Percentiles rank a stretch among this genome's conserved stretches.
phyloP scores from a whole-genome alignment of 495 filamentous ascomycete species.

The Astrothelium macrocarpum region DNA sequence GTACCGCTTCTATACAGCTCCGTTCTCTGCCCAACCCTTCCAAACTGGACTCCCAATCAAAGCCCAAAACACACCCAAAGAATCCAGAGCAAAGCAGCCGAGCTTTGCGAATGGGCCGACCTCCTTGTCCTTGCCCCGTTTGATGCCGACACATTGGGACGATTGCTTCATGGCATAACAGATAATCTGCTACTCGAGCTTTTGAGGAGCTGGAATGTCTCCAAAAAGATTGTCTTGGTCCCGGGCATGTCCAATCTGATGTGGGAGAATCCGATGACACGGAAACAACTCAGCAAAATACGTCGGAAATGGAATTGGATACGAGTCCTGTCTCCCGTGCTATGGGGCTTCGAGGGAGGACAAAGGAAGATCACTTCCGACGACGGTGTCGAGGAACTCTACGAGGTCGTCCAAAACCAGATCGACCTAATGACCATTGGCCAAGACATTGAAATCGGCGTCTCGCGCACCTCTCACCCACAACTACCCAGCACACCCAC shows the following conservation, averaged over 20 bases:
- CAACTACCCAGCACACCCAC: conserved; percentile 20
- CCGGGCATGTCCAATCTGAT: conserved; percentile 72
- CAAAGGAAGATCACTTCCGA: conserved; percentile 39
- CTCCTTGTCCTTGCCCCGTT: conserved; percentile 75
- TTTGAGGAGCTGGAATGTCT: conserved; percentile 70
- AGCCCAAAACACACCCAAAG: not conserved
- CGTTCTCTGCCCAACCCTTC: not conserved
- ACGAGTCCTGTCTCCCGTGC: conserved; percentile 55
- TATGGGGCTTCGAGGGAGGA: conserved; percentile 59
- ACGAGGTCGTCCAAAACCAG: conserved; percentile 50
- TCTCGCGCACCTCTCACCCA: conserved; percentile 31
- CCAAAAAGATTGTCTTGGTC: conserved; percentile 70
- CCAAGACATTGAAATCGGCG: conserved; percentile 41
- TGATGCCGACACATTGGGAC: conserved; percentile 67
- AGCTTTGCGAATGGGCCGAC: conserved; percentile 80
- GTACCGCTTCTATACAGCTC: not conserved
- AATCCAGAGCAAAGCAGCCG: conserved; percentile 42
- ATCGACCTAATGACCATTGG: conserved; percentile 52
- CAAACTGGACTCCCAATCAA: not conserved
- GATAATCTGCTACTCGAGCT: conserved; percentile 65
- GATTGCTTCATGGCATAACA: conserved; percentile 71
- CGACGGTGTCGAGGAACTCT: conserved; percentile 26
- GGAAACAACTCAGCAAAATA: conserved; percentile 71
- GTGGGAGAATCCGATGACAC: conserved; percentile 81
- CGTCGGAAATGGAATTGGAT: conserved; percentile 76